Evolutionary conservation across 163 green algal genomes (phyloP), one percentile per base, ranked within the genome.

Genomic region (Prototheca wickerhamii): DNA sequence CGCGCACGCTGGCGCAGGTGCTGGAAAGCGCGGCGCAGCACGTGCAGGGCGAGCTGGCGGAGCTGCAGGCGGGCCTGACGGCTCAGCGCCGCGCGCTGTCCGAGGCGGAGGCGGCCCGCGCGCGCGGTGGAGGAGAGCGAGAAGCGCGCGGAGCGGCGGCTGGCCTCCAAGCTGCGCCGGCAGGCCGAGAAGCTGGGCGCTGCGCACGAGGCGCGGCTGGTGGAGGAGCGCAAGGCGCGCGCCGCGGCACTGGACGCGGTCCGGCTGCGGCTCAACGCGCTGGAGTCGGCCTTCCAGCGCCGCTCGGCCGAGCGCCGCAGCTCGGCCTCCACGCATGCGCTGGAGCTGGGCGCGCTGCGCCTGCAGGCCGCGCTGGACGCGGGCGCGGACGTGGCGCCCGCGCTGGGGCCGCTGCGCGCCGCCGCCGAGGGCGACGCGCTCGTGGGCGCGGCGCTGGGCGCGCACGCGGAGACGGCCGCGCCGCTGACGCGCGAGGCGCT

Each of bases 1-100:
- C 53, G 53, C 23, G 23, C 23, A 60, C 53, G 53, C 29, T 60
- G 53, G 28, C 53, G 5, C 23, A 15, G 53, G 29, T 60, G 53
- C 53, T 60, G 15, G 30, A 37, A 37, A 25, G 28, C 53, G 53
- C 29, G 30, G 53, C 53, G 53, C 15, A 20, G 15, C 29, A 60
- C 29, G 53, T 37, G 6, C 30, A 35, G 29, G 29, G 53, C 30
- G 53, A 60, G 53, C 29, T 60, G 53, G 53, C 53, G 4, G 53
- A 37, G 15, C 26, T 60, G 26, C 53, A 60, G 53, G 53, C 53
- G 29, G 23, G 15, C 15, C 53, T 60, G 53, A 25, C 28, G n/a
- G 53, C 30, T 8, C 29, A 35, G 10, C 21, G 53, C 23, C 15
- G 10, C 29, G 53, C 21, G 53, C 6, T n/a, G n/a, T n/a, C 30